Conservation (phyloP, 371 early-diverging fungal genomes). For the Actinomortierella ambigua region DNA sequence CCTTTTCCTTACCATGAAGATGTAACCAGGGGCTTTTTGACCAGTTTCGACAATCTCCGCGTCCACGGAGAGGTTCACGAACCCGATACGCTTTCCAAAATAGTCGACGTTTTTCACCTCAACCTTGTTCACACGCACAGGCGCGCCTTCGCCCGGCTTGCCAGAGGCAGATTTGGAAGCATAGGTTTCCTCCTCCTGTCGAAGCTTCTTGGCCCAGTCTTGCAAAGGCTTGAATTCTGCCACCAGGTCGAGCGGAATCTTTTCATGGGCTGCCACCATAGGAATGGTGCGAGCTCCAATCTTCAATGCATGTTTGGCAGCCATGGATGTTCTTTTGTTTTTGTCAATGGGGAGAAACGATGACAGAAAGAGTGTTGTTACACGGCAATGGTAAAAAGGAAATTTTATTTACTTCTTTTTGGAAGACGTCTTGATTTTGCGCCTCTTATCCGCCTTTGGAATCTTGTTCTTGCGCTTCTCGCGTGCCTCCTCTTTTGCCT, state of each 20-base stretch:
- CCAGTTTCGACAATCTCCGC: conserved; percentile 56
- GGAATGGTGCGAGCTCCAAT: conserved; percentile 46
- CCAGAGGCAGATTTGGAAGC: conserved; percentile 41
- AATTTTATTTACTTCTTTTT: conserved; percentile 51
- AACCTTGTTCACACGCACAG: conserved; percentile 48
- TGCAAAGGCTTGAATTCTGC: conserved; percentile 64
- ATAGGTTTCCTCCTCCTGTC: conserved; percentile 43
- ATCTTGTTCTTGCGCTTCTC: conserved; percentile 93
- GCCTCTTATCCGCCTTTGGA: conserved; percentile 95
- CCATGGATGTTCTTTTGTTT: conserved; percentile 19
- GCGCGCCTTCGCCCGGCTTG: neutral
- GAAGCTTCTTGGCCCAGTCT: conserved; percentile 64
- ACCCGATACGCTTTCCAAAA: conserved; percentile 74
- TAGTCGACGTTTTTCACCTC: conserved; percentile 73
- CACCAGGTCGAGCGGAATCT: conserved; percentile 50
- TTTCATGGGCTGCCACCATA: conserved; percentile 24
- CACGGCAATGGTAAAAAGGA: neutral
- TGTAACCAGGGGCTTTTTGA: conserved; percentile 70
- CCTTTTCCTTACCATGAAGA: conserved; percentile 68
- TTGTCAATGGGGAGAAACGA: too few species aligned
- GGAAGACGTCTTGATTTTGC: conserved; percentile 75
- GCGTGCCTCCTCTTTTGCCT: conserved; percentile 87
- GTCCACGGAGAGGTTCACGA: conserved; percentile 73
- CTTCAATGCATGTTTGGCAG: conserved; percentile 28
- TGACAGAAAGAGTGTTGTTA: too few species aligned